Conservation (phyloP, 352 stramenopile species). For the Globisporangium ultimum region DNA sequence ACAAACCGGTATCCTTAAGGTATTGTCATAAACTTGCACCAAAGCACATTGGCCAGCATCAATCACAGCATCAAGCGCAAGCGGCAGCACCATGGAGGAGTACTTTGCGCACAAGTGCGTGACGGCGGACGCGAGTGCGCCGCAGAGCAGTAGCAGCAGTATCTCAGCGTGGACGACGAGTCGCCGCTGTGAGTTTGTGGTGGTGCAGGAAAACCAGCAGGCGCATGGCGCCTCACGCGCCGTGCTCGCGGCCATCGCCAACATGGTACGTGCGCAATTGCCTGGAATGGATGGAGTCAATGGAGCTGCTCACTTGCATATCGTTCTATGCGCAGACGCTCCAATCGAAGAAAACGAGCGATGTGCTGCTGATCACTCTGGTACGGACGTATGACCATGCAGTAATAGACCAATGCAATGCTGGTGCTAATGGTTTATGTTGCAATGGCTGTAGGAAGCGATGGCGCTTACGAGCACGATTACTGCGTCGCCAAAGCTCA, state of each 20-base stretch:
- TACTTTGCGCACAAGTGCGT: constrained; percentile 69
- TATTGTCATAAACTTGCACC: too few relatives aligned
- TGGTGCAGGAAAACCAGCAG: constrained; percentile 64
- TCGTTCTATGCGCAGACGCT: constrained; percentile 9
- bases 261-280: constrained; percentile 19
- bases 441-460: constrained; percentile 29
- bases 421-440: not conserved
- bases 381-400: constrained; percentile 9
- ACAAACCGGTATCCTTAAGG: too few relatives aligned
- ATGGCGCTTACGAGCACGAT: constrained; percentile 12
- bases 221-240: constrained; percentile 49
- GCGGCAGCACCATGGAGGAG: constrained; percentile 45
- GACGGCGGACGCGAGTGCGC: constrained; percentile 30
- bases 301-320: not conserved
- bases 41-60: too few relatives aligned
- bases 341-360: constrained; percentile 26
- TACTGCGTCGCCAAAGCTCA: constrained; percentile 31
- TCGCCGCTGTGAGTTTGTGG: constrained; percentile 44
- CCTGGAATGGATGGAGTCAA: not conserved
- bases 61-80: too few relatives aligned
- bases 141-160: constrained; percentile 1
- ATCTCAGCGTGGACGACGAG: constrained; percentile 25
- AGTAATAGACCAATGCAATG: not conserved
- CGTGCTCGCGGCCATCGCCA: constrained; percentile 46
- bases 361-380: constrained; percentile 34